Evolutionary conservation across 495 filamentous ascomycete species (phyloP).

Genomic region (Clohesyomyces aquaticus): DNA sequence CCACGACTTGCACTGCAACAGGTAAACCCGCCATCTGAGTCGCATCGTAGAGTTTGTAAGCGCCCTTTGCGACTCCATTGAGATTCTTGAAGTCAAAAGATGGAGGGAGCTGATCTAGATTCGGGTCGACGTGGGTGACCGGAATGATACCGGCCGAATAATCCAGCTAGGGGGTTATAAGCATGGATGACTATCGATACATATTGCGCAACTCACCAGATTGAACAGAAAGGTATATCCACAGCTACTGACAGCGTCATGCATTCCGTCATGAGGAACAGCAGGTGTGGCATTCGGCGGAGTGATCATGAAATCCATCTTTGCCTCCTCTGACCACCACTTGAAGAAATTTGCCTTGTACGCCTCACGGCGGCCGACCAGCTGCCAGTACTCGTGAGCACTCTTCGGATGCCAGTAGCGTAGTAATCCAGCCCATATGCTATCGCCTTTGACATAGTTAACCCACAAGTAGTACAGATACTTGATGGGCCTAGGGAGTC

Average conservation of each 20-base stretch:
- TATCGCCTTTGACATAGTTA: conserved; percentile 76
- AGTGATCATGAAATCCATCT: conserved; percentile 78
- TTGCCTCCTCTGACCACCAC: conserved; percentile 69
- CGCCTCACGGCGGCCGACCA: conserved; percentile 74
- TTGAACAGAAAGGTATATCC: conserved; percentile 98
- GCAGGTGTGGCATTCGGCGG: conserved; percentile 92
- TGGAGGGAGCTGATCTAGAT: conserved; percentile 65
- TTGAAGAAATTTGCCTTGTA: conserved; percentile 77
- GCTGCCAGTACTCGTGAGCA: conserved; percentile 77
- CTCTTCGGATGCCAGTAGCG: conserved; percentile 70
- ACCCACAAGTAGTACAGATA: conserved; percentile 89
- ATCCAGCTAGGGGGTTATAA: conserved; percentile 61
- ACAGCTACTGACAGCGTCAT: conserved; percentile 81
- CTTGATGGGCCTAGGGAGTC: conserved; percentile 74
- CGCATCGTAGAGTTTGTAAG: conserved; percentile 87
- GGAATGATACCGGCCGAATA: conserved; percentile 86
- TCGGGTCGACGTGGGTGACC: conserved; percentile 78
- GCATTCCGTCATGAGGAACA: conserved; percentile 85
- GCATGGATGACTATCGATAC: not conserved
- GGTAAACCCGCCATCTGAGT: conserved; percentile 83
- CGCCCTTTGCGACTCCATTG: conserved; percentile 78
- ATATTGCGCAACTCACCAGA: conserved; percentile 54
- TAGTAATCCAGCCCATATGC: conserved; percentile 77
- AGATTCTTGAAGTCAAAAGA: conserved; percentile 64
- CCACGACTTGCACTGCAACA: conserved; percentile 85